Evolutionary conservation across 139 green algal genomes (phyloP).

Genomic region (Choricystis sp.): DNA sequence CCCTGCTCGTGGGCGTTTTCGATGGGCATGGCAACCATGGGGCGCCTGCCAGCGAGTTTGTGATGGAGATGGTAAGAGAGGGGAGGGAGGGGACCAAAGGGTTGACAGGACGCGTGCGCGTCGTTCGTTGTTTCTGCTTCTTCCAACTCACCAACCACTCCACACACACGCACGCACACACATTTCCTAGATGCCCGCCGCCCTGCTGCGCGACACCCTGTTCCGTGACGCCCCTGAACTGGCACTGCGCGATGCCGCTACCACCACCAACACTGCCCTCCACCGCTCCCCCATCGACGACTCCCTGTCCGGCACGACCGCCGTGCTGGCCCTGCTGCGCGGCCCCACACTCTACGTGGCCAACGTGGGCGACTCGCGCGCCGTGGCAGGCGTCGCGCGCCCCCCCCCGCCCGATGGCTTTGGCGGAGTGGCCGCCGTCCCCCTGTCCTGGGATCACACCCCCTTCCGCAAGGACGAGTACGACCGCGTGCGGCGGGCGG

Average conservation of each 20-base stretch:
- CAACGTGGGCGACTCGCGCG: constrained; percentile 86
- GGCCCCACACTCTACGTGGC: constrained; percentile 48
- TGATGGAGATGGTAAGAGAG: constrained; percentile 43
- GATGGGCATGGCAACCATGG: constrained; percentile 71
- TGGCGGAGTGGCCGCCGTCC: neutral
- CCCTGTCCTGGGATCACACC: constrained; percentile 69
- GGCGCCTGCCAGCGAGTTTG: constrained; percentile 53
- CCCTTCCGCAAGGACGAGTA: constrained; percentile 75
- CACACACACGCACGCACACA: neutral
- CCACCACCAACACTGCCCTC: constrained; percentile 60
- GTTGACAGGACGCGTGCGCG: neutral
- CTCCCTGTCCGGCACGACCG: constrained; percentile 70
- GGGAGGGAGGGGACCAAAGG: neutral
- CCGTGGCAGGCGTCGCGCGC: constrained; percentile 36
- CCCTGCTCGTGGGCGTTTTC: constrained; percentile 64
- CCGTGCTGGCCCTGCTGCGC: constrained; percentile 49
- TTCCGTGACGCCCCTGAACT: constrained; percentile 14
- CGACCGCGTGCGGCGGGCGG: constrained; percentile 58
- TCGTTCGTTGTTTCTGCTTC: neutral
- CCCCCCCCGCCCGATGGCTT: too few relatives aligned
- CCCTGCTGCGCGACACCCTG: constrained; percentile 17
- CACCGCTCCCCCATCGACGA: constrained; percentile 45
- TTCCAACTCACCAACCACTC: constrained; percentile 1
- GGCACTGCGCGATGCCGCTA: constrained; percentile 40
- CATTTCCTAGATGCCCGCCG: constrained; percentile 18